Conservation (phyloP, 2,329 filamentous ascomycete species). For the Pseudopyrenochaeta lycopersici region DNA sequence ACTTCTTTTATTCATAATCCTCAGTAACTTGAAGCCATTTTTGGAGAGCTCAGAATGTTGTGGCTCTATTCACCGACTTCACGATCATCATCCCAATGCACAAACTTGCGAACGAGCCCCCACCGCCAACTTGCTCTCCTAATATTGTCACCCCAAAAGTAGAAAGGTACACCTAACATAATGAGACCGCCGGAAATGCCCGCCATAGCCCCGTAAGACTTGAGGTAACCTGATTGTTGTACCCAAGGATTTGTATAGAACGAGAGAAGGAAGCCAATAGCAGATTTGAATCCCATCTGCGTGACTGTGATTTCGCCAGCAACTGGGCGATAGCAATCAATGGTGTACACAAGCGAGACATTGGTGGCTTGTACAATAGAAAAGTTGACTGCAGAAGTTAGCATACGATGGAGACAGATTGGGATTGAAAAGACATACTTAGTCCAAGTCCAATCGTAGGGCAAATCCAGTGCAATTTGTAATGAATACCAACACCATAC, state of each 20-base stretch:
- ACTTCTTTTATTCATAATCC: no score
- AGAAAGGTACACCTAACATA: constrained; percentile 60
- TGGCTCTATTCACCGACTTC: constrained; percentile 58
- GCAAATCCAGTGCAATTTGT: constrained; percentile 59
- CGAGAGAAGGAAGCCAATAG: constrained; percentile 66
- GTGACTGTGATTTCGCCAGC: constrained; percentile 65
- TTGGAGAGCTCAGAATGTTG: no score
- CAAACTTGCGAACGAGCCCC: constrained; percentile 53
- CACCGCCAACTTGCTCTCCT: constrained; percentile 60
- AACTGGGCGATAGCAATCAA: constrained; percentile 66
- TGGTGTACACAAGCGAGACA: constrained; percentile 65
- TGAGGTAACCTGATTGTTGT: constrained; percentile 57
- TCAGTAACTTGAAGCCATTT: no score
- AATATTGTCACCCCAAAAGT: constrained; percentile 61
- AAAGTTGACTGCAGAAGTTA: constrained; percentile 58
- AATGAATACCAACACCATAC: constrained; percentile 43
- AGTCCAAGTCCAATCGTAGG: constrained; percentile 64
- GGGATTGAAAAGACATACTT: constrained; percentile 34
- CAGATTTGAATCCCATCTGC: constrained; percentile 64
- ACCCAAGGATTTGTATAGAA: constrained; percentile 71
- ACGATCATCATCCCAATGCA: constrained; percentile 63
- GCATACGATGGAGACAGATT: background rate
- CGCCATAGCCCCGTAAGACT: constrained; percentile 66
- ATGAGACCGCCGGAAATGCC: constrained; percentile 58
- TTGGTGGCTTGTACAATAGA: constrained; percentile 66